Evolutionary conservation across 2,329 filamentous ascomycete species (phyloP).

Genomic region (Epichloe aotearoae): DNA sequence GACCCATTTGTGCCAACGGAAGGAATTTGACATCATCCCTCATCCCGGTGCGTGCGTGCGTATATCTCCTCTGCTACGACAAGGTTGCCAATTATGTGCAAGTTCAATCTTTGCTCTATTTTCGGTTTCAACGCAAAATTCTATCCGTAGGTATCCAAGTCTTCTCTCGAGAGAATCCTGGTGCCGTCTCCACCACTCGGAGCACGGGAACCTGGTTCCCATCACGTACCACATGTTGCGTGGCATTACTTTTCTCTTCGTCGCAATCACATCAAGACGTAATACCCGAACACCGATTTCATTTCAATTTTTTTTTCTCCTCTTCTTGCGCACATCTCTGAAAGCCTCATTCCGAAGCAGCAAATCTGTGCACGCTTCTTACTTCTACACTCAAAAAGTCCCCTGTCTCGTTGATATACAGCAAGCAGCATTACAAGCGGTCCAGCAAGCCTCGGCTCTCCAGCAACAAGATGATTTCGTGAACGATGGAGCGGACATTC

Average conservation of each 20-base stretch:
- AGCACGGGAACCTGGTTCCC: neutral
- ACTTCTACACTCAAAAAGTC: neutral
- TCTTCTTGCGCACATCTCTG: neutral
- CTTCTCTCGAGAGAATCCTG: too few species aligned
- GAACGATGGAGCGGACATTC: conserved; percentile 81
- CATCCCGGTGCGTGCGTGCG: too few species aligned
- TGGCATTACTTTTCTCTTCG: neutral
- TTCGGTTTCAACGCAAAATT: too few species aligned
- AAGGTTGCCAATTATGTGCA: too few species aligned
- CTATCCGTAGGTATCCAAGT: too few species aligned
- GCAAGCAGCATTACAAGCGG: conserved; percentile 31
- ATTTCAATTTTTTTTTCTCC: neutral
- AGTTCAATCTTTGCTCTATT: too few species aligned
- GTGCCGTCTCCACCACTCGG: neutral
- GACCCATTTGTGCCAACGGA: too few species aligned
- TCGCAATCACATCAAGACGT: neutral
- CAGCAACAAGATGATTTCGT: conserved; percentile 88
- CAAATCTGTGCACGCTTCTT: too few species aligned
- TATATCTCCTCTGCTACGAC: too few species aligned
- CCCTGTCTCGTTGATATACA: neutral
- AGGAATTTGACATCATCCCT: too few species aligned
- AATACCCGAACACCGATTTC: neutral
- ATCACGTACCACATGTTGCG: neutral
- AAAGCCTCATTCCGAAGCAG: too few species aligned
- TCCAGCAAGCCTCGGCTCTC: conserved; percentile 85